A percentile compares a stretch with the other conserved stretches of the same genome.
phyloP scores from a whole-genome alignment of 441 rosid genomes.

The Geranium incanum region DNA sequence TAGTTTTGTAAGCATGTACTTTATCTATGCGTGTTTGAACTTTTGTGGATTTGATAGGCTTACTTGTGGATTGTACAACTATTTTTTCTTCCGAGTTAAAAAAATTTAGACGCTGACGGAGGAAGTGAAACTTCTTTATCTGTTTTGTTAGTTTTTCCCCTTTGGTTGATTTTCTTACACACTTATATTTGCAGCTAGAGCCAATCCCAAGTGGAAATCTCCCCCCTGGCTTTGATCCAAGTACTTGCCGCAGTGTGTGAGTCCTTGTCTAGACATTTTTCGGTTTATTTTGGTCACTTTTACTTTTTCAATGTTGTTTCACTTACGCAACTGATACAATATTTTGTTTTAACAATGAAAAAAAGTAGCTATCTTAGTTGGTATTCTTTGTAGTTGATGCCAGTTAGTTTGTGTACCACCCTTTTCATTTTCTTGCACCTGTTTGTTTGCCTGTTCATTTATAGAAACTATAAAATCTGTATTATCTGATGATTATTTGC shows the following conservation, averaged over 20 bases:
- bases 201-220: slow-evolving; percentile 98
- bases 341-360: slow-evolving; percentile 15
- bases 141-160: slow-evolving; percentile 17
- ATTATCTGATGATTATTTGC: slow-evolving; percentile 10
- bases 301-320: slow-evolving; percentile 13
- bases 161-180: slow-evolving; percentile 21
- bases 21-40: background rate
- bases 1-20: background rate
- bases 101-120: slow-evolving; percentile 18
- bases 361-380: background rate
- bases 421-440: background rate
- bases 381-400: background rate
- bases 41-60: background rate
- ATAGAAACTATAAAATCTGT: background rate
- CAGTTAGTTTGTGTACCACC: background rate
- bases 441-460: background rate
- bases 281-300: slow-evolving; percentile 17
- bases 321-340: slow-evolving; percentile 1
- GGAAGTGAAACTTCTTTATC: slow-evolving; percentile 14
- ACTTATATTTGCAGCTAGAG: slow-evolving; percentile 80
- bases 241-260: slow-evolving; percentile 99
- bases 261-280: slow-evolving; percentile 46
- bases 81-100: slow-evolving; percentile 1
- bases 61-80: background rate
- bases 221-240: slow-evolving; percentile 99